Conservation (phyloP, 805 yeast genomes). For the Wickerhamomyces tratensis region DNA sequence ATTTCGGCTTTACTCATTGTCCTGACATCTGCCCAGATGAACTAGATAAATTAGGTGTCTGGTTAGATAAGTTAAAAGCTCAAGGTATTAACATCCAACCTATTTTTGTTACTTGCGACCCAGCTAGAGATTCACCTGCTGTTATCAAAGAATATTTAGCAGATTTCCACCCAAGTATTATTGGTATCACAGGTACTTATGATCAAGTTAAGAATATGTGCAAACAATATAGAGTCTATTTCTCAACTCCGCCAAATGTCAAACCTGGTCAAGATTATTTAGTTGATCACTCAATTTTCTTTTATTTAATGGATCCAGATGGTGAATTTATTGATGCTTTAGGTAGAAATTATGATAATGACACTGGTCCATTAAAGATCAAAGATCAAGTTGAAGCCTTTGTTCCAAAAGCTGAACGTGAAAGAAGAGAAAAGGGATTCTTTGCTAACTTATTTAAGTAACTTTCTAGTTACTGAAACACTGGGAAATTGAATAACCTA, state of each 20-base stretch:
- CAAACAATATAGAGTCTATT: slow-evolving; percentile 87
- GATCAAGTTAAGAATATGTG: slow-evolving; percentile 78
- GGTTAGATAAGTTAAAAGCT: slow-evolving; percentile 48
- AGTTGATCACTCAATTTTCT: slow-evolving; percentile 96
- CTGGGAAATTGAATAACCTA: too few species aligned
- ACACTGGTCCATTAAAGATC: slow-evolving; percentile 69
- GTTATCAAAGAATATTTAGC: slow-evolving; percentile 71
- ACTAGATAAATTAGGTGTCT: slow-evolving; percentile 76
- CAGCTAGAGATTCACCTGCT: slow-evolving; percentile 87
- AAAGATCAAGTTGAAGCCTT: slow-evolving; percentile 66
- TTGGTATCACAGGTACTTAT: slow-evolving; percentile 89
- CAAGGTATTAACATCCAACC: slow-evolving; percentile 66
- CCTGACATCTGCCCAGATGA: slow-evolving; percentile 99
- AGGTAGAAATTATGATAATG: slow-evolving; percentile 83
- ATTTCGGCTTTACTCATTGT: slow-evolving; percentile 95
- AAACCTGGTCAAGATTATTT: slow-evolving; percentile 94
- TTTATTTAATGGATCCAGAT: slow-evolving; percentile 97
- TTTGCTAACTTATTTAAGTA: neutral
- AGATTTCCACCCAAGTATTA: slow-evolving; percentile 84
- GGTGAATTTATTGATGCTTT: slow-evolving; percentile 91
- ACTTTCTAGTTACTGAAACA: too few species aligned
- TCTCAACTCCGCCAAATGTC: slow-evolving; percentile 92
- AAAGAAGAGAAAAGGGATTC: slow-evolving; percentile 35
- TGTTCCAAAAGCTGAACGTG: slow-evolving; percentile 63
- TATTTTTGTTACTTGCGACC: slow-evolving; percentile 92